Evolutionary conservation across 225 moss, liverwort and hornwort species (phyloP).

Genomic region (Antitrichia curtipendula): DNA sequence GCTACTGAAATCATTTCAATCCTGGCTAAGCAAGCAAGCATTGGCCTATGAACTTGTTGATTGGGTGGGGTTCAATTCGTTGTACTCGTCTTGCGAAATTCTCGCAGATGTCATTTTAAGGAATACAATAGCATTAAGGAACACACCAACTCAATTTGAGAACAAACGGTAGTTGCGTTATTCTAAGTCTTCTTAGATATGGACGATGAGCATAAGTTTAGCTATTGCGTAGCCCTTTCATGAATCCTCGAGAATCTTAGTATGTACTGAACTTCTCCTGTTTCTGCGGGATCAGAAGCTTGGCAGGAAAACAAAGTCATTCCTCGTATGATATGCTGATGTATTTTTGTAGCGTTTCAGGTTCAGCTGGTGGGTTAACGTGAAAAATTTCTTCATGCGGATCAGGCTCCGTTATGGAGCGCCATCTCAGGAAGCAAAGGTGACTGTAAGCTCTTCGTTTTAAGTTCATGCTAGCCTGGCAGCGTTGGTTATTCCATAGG

Average conservation of each 20-base stretch:
- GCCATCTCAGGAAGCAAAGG: constrained; percentile 27
- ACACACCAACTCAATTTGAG: not conserved
- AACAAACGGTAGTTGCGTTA: not conserved
- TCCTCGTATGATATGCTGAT: not conserved
- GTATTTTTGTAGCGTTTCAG: constrained; percentile 12
- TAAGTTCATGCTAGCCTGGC: not conserved
- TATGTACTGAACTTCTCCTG: not conserved
- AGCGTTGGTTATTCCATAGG: not conserved
- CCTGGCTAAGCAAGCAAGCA: not conserved
- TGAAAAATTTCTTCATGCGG: constrained; percentile 59
- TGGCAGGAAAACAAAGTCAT: not conserved
- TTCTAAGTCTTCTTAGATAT: not conserved
- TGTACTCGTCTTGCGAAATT: not conserved
- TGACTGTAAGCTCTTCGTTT: not conserved
- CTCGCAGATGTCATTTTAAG: not conserved
- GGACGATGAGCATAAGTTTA: not conserved
- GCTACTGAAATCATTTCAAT: not conserved
- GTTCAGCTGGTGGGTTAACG: constrained; percentile 52
- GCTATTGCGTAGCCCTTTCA: not conserved
- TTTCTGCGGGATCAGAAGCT: not conserved
- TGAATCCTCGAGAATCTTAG: not conserved
- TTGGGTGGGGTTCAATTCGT: not conserved
- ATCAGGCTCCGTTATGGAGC: constrained; percentile 62
- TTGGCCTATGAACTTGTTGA: not conserved
- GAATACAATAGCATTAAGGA: not conserved